Evolutionary conservation across 441 rosid genomes (phyloP), one percentile per base, ranked within the genome.

Genomic region (Pelargonium australe): DNA sequence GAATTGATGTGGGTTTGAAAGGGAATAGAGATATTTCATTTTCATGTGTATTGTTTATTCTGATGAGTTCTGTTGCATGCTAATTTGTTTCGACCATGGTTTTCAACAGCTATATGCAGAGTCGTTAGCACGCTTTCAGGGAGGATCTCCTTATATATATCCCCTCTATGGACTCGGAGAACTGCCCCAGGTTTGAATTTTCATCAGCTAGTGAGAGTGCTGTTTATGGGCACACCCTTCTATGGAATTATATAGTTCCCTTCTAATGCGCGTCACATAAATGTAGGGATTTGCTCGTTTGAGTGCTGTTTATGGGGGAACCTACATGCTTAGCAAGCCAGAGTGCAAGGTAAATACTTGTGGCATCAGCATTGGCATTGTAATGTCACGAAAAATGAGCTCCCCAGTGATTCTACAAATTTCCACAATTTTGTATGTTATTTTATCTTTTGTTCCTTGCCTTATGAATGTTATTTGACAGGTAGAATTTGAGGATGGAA

Each of bases 271-370:
- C 3, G 25, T 3, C 28, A 60, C 55, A 41, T 67, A 65, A 51
- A 20, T 71, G 63, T 70, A 86, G 93, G 90, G 89, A 40, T 88
- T 88, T 70, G 93, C 93, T 2, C 90, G 93, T 55, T 76, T 86
- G 61, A 87, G 93, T 71, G 93, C 90, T 10, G 92, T 87, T 57
- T 87, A 88, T 17, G 93, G 93, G 62, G 90, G 93, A 61, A 88
- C 93, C 53, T 86, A 88, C 85, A 88, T 88, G 93, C 90, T 88
- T n/a, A 85, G 82, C 84, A 88, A 86, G 74, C 86, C 90, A 44
- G 85, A 85, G 65, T 88, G 93, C 74, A 88, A 88, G 89, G 92
- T 85, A 69, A 63, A 25, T 69, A 63, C 14, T 62, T 58, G 63
- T 5, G 43, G 43, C 43, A 40, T 40, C 1, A 1, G 23, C 0